Evolutionary conservation across 352 stramenopile species (phyloP), one percentile per base, ranked within the genome.

Genomic region (Pythium scleroteichum): DNA sequence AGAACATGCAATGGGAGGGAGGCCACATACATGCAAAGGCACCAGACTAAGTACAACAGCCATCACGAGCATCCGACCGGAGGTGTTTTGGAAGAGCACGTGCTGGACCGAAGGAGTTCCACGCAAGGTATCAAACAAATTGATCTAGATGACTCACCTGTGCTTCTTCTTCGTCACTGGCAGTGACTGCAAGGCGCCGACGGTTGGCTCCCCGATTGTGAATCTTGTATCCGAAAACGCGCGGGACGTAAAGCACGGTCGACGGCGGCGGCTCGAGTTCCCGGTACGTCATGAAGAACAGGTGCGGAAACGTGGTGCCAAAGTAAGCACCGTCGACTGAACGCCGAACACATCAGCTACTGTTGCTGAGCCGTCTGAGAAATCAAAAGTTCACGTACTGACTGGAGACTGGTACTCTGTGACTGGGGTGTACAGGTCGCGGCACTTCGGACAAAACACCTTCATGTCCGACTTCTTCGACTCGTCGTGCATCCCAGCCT

Each of bases 281-380:
- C 67, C 85, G 93, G 78, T 99, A 98, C 53, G 95, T 98, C 87
- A 99, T 95, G 63, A 99, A 95, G 86, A 99, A 99, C 61, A 99
- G 74, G 76, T 99, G 97, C 54, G 97, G 96, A 81, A 99, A 99
- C 20, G 97, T 99, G 41, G 96, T 99, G 35, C 97, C 97, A 82
- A 99, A 99, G 83, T 99, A 99, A 13, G 96, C 94, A 55, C 97
- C 97, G 68, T 99, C 97, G 73, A 95, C 85, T 95, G 41, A 20
- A 54, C 17, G 44, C 42, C 20, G 56, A 9, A 53, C 35, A 53
- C 1, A 61, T 35, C 29, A 35, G 29, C 29, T 10, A 39, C 32
- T 19, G 42, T 3, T 26, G 20, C 14, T 45, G 4, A 51, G 42
- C 41, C 23, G 42, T 45, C 12, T 5, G 38, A 62, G 2, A 38